Percentiles rank a stretch among this genome's conserved stretches.
These are phyloP conservation scores for Brettanomyces sp. DNA, from an alignment of 805 yeast species.

Conservation along the genomic window DNA sequence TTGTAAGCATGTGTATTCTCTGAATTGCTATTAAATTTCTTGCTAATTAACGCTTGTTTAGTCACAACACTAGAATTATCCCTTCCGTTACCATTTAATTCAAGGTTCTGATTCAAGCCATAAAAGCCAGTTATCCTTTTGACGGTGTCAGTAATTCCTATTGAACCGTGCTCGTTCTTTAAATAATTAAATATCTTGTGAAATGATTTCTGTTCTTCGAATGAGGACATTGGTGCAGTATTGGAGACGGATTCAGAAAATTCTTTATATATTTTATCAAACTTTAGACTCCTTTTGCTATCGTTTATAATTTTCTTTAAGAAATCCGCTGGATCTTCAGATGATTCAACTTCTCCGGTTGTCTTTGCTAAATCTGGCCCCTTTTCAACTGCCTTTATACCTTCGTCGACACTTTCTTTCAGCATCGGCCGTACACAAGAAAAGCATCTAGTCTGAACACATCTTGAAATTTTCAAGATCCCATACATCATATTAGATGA, in stretches of 20 bases:
- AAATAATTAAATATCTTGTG: slow-evolving; percentile 22
- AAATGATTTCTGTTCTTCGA: slow-evolving; percentile 25
- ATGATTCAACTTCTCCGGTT: too few species aligned
- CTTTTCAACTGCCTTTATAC: too few species aligned
- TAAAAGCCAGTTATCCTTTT: slow-evolving; percentile 14
- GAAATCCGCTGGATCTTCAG: neutral
- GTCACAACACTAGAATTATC: too few species aligned
- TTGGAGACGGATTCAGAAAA: slow-evolving; percentile 1
- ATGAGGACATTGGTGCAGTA: slow-evolving; percentile 13
- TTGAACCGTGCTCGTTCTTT: slow-evolving; percentile 10
- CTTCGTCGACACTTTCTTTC: too few species aligned
- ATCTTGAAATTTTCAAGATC: too few species aligned
- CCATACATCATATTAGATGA: too few species aligned
- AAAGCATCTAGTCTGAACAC: too few species aligned
- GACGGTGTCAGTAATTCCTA: slow-evolving; percentile 19
- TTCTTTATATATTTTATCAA: neutral
- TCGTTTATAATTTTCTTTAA: neutral
- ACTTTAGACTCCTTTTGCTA: neutral
- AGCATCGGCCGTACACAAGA: too few species aligned
- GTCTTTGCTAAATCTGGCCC: too few species aligned
- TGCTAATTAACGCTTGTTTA: neutral
- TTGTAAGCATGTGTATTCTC: slow-evolving; percentile 6
- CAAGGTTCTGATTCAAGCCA: neutral
- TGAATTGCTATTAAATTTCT: slow-evolving; percentile 7
- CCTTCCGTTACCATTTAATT: neutral